Evolutionary conservation across 1,139 yeast genomes (phyloP).

Genomic region (Chernovozyma aurita): DNA sequence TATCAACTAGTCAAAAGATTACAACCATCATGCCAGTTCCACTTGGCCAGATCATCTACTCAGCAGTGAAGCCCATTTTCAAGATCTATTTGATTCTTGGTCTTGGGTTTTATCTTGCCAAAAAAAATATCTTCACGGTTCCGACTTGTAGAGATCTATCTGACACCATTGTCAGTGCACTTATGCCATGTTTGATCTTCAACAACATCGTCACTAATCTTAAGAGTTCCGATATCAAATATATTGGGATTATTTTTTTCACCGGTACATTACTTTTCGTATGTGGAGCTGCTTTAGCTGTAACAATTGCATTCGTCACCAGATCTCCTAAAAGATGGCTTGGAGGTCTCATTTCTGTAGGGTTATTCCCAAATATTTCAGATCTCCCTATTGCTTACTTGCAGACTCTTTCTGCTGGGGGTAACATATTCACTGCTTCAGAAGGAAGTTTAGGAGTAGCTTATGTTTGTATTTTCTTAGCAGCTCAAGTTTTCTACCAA

Average conservation of each 20-base stretch:
- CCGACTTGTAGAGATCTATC: slow-evolving; percentile 73
- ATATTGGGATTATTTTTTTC: slow-evolving; percentile 68
- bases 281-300: slow-evolving; percentile 34
- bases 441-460: slow-evolving; percentile 82
- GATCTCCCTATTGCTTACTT: slow-evolving; percentile 89
- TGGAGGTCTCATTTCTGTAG: slow-evolving; percentile 68
- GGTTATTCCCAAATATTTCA: slow-evolving; percentile 67
- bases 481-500: slow-evolving; percentile 64
- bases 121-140: slow-evolving; percentile 61
- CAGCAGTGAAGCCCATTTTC: slow-evolving; percentile 81
- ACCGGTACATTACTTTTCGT: slow-evolving; percentile 43
- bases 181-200: slow-evolving; percentile 77
- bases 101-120: slow-evolving; percentile 66
- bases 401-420: slow-evolving; percentile 70
- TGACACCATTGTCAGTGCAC: slow-evolving; percentile 63
- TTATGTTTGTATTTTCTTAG: slow-evolving; percentile 73
- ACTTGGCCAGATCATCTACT: slow-evolving; percentile 69
- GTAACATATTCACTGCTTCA: slow-evolving; percentile 46
- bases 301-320: slow-evolving; percentile 27
- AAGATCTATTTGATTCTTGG: slow-evolving; percentile 76
- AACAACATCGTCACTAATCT: slow-evolving; percentile 69
- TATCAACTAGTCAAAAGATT: no score
- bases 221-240: slow-evolving; percentile 66
- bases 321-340: slow-evolving; percentile 69
- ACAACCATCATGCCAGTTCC: slow-evolving; percentile 18